Evolutionary conservation across 1,139 yeast genomes (phyloP).

Genomic region (Hansenula sp.): DNA sequence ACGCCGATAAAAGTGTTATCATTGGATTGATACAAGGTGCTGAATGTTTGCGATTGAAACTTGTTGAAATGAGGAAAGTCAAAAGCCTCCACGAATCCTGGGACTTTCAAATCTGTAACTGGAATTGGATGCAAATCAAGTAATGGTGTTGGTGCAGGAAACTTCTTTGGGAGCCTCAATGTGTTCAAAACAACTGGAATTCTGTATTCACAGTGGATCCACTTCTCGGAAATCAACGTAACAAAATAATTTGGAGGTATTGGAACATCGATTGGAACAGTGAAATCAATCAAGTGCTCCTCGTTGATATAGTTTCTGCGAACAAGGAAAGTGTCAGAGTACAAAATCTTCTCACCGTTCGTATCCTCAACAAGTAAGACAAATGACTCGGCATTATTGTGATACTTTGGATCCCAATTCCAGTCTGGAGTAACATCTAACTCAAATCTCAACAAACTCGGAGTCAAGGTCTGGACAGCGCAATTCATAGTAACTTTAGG

Average conservation of each 20-base stretch:
- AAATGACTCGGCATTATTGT: conserved; percentile 65
- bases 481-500: conserved; percentile 63
- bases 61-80: conserved; percentile 55
- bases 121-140: conserved; percentile 49
- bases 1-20: conserved; percentile 65
- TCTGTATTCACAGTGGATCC: conserved; percentile 75
- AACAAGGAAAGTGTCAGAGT: conserved; percentile 52
- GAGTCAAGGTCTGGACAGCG: conserved; percentile 72
- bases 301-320: conserved; percentile 43
- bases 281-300: conserved; percentile 60
- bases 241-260: conserved; percentile 77
- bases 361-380: conserved; percentile 75
- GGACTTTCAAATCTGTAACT: conserved; percentile 40
- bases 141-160: conserved; percentile 58
- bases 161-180: conserved; percentile 62
- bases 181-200: conserved; percentile 57
- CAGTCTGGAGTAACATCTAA: conserved; percentile 69
- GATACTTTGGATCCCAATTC: conserved; percentile 67
- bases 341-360: conserved; percentile 73
- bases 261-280: conserved; percentile 51
- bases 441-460: conserved; percentile 60
- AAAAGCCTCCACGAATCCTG: conserved; percentile 43
- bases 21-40: conserved; percentile 52
- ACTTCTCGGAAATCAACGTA: conserved; percentile 69
- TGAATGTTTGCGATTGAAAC: conserved; percentile 70